phyloP scores from a whole-genome alignment of 2,329 filamentous ascomycete genomes.

The Colletotrichum karsti region DNA sequence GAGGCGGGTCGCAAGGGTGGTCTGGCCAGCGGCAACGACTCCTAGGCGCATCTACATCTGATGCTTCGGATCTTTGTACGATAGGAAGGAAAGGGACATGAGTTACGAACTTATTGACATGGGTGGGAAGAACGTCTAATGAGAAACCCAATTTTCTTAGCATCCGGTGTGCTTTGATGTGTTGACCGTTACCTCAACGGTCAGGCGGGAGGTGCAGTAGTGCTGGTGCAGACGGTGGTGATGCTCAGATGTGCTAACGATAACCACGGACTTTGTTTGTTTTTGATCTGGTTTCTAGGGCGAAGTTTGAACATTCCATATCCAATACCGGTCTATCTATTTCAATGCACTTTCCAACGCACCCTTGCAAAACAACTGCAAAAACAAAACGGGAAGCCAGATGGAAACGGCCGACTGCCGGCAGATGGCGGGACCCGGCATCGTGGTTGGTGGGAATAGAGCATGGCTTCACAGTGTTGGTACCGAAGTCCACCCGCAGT shows the following conservation, averaged over 20 bases:
- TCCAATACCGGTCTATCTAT: no score
- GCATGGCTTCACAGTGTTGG: background rate
- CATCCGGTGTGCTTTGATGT: background rate
- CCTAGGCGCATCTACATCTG: background rate
- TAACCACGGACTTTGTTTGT: no score
- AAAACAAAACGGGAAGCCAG: background rate
- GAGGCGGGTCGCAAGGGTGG: conserved; percentile 65
- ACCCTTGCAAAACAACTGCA: no score
- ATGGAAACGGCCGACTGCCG: background rate
- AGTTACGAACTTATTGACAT: background rate
- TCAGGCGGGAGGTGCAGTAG: background rate
- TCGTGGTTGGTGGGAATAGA: background rate
- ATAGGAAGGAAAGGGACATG: background rate
- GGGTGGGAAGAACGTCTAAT: background rate
- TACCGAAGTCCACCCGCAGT: background rate
- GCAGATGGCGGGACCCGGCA: background rate
- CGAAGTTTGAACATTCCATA: no score
- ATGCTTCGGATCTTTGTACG: background rate
- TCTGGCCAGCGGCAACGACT: background rate
- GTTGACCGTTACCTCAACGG: background rate
- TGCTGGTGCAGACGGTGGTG: no score
- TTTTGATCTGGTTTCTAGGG: no score
- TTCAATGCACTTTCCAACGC: no score
- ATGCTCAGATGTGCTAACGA: no score
- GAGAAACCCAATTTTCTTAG: background rate